Evolutionary conservation across 805 yeast genomes (phyloP).

Genomic region (Ogataea ganodermae): DNA sequence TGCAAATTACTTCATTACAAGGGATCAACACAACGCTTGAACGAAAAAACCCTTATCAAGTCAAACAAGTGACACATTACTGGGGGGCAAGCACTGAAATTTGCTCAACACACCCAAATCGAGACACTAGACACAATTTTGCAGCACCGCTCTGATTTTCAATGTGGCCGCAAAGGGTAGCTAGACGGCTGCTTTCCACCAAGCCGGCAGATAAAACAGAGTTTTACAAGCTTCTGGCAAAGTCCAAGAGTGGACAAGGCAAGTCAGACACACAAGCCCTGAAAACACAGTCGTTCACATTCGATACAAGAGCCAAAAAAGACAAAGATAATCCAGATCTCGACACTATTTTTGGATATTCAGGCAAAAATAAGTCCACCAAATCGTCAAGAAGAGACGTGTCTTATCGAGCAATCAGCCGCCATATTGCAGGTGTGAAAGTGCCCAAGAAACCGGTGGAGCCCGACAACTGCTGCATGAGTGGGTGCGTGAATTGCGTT

Average conservation of each 20-base stretch:
- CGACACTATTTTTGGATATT: constrained; percentile 34
- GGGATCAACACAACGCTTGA: too few species aligned
- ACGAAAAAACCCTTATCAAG: too few species aligned
- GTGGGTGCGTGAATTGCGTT: constrained; percentile 95
- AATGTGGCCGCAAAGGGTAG: constrained; percentile 2
- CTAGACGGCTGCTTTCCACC: constrained; percentile 11
- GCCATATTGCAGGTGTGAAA: constrained; percentile 58
- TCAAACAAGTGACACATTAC: too few species aligned
- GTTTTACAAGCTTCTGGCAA: constrained; percentile 21
- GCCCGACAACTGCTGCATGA: constrained; percentile 97
- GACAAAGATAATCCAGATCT: constrained; percentile 24
- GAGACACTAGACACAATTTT: background rate
- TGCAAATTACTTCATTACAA: background rate
- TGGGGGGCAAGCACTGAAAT: too few species aligned
- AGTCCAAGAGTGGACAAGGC: constrained; percentile 18
- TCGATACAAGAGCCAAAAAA: constrained; percentile 28
- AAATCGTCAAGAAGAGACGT: constrained; percentile 40
- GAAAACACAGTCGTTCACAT: constrained; percentile 21
- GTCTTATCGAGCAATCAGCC: constrained; percentile 35
- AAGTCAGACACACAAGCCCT: constrained; percentile 16
- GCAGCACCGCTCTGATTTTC: background rate
- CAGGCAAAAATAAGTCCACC: constrained; percentile 33
- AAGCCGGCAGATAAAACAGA: constrained; percentile 17
- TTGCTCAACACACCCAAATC: too few species aligned
- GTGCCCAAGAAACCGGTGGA: constrained; percentile 86